Evolutionary conservation across 2,329 filamentous ascomycete genomes (phyloP).

Genomic region (Basipetospora chlamydospora): DNA sequence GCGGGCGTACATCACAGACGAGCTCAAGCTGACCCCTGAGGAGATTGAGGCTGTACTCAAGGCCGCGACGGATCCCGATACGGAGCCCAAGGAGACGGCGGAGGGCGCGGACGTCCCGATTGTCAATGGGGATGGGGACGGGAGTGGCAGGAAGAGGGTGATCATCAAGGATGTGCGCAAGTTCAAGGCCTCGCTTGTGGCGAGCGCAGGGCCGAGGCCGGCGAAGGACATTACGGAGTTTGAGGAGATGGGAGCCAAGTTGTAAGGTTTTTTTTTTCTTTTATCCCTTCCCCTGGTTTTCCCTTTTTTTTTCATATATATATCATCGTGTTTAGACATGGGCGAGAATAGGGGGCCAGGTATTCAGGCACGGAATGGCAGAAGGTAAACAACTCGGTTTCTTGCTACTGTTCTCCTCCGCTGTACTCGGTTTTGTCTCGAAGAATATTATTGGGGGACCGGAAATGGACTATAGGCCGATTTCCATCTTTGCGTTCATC

Average conservation of each 20-base stretch:
- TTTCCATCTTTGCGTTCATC: too few relatives aligned
- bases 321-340: too few relatives aligned
- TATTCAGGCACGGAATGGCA: too few relatives aligned
- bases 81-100: constrained; percentile 16
- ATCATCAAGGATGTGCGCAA: constrained; percentile 64
- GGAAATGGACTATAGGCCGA: too few relatives aligned
- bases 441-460: too few relatives aligned
- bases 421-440: too few relatives aligned
- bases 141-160: constrained; percentile 34
- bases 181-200: constrained; percentile 63
- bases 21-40: neutral
- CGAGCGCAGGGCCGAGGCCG: constrained; percentile 58
- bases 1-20: neutral
- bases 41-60: constrained; percentile 18
- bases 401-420: too few relatives aligned
- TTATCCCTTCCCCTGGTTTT: too few relatives aligned
- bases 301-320: too few relatives aligned
- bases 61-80: constrained; percentile 1
- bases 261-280: too few relatives aligned
- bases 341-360: too few relatives aligned
- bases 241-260: constrained; percentile 71
- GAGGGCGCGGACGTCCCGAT: constrained; percentile 16
- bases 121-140: constrained; percentile 10
- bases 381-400: too few relatives aligned
- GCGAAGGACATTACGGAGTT: constrained; percentile 68